Conservation (phyloP, 2,329 filamentous ascomycete species). For the Botrytis hyacinthi region DNA sequence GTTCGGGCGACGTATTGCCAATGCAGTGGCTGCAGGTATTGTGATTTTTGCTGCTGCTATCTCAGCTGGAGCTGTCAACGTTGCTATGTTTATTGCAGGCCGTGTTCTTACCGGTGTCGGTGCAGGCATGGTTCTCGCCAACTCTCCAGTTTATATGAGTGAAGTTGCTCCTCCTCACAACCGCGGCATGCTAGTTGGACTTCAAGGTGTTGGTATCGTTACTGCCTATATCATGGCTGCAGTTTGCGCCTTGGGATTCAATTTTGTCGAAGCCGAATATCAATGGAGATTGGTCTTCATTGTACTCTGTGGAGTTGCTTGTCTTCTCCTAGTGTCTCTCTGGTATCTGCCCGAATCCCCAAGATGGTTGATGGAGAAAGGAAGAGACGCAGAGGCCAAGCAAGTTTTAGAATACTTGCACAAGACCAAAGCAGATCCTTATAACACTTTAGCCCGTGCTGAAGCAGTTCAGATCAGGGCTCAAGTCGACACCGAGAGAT, state of each 20-base stretch:
- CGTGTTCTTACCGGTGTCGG: constrained; percentile 15
- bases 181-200: constrained; percentile 35
- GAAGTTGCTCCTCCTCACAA: constrained; percentile 36
- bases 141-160: constrained; percentile 31
- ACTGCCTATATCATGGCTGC: constrained; percentile 34
- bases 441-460: constrained; percentile 7
- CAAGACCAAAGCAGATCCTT: constrained; percentile 6
- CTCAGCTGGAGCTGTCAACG: constrained; percentile 26
- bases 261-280: constrained; percentile 5
- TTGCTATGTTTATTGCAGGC: constrained; percentile 13
- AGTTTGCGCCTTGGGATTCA: constrained; percentile 6
- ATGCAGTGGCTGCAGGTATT: constrained; percentile 23
- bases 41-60: constrained; percentile 27
- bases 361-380: constrained; percentile 40
- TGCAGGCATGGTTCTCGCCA: constrained; percentile 23
- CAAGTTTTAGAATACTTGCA: constrained; percentile 26
- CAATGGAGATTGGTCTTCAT: constrained; percentile 16
- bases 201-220: constrained; percentile 39
- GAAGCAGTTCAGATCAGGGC: constrained; percentile 11
- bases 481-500: constrained; percentile 5
- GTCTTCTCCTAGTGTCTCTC: constrained; percentile 41
- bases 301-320: constrained; percentile 7
- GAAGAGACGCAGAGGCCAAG: constrained; percentile 22
- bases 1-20: constrained; percentile 13
- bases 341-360: constrained; percentile 69